Conservation (phyloP, 2,329 filamentous ascomycete species). For the Tolypocladium endophyticum region DNA sequence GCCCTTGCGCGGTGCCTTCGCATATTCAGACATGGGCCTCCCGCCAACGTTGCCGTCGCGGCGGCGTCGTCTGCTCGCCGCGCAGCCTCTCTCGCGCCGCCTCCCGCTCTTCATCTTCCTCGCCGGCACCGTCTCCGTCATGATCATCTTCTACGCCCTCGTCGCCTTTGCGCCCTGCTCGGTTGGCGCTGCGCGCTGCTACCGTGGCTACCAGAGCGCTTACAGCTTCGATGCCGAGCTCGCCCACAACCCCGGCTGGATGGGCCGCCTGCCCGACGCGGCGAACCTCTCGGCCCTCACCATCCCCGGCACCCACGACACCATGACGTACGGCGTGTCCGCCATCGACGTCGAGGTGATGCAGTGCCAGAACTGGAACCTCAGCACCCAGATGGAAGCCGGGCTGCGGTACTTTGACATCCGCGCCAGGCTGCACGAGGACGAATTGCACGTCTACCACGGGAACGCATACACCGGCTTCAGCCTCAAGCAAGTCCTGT, state of each 20-base stretch:
- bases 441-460: constrained; percentile 37
- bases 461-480: constrained; percentile 32
- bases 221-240: constrained; percentile 32
- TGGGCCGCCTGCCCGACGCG: constrained; percentile 29
- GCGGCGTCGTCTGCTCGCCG: constrained; percentile 7
- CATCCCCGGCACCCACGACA: constrained; percentile 43
- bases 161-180: constrained; percentile 14
- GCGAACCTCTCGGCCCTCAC: constrained; percentile 31
- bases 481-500: constrained; percentile 30
- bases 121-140: constrained; percentile 3
- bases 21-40: background rate
- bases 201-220: constrained; percentile 15
- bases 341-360: constrained; percentile 14
- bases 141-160: constrained; percentile 1
- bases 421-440: constrained; percentile 30
- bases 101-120: constrained; percentile 8
- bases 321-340: constrained; percentile 35
- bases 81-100: constrained; percentile 8
- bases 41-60: constrained; percentile 3
- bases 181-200: constrained; percentile 14
- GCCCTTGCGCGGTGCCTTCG: background rate
- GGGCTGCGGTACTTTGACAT: constrained; percentile 41
- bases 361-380: constrained; percentile 37
- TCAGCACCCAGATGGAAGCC: constrained; percentile 31
- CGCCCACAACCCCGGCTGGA: constrained; percentile 27